These are phyloP conservation scores for Plasmopara viticola DNA, from an alignment of 352 stramenopile genomes.

Conservation along the genomic window DNA sequence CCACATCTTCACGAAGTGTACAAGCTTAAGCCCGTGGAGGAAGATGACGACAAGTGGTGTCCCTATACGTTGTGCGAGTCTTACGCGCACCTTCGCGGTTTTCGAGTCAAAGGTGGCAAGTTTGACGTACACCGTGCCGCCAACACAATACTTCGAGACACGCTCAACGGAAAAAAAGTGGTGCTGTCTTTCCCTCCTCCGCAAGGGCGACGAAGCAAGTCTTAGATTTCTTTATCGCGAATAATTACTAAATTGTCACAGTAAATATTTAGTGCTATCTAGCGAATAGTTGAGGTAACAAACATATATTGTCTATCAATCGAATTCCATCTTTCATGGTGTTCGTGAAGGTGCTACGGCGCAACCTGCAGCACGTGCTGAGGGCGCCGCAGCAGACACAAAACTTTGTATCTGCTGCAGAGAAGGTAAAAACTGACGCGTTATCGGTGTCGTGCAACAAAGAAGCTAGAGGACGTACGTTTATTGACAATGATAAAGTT, in stretches of 20 bases:
- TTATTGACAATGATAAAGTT: background rate
- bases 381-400: conserved; percentile 9
- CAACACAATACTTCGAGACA: conserved; percentile 69
- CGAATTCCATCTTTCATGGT: too few relatives aligned
- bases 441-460: conserved; percentile 2
- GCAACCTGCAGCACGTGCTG: conserved; percentile 19
- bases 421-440: conserved; percentile 28
- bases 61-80: conserved; percentile 72
- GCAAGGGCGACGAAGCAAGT: too few relatives aligned
- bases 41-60: conserved; percentile 67
- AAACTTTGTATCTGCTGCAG: conserved; percentile 17
- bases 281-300: too few relatives aligned
- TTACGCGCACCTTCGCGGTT: conserved; percentile 68
- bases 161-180: conserved; percentile 76
- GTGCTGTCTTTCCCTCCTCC: conserved; percentile 73
- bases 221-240: too few relatives aligned
- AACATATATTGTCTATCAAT: too few relatives aligned
- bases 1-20: conserved; percentile 71
- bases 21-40: conserved; percentile 67
- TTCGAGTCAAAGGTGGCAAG: conserved; percentile 65
- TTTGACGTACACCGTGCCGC: conserved; percentile 70
- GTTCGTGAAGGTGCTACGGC: conserved; percentile 23
- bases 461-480: conserved; percentile 18
- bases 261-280: too few relatives aligned
- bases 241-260: too few relatives aligned